Base-by-base conservation (phyloP, 345 rosid species). In the Brassica juncea region DNA sequence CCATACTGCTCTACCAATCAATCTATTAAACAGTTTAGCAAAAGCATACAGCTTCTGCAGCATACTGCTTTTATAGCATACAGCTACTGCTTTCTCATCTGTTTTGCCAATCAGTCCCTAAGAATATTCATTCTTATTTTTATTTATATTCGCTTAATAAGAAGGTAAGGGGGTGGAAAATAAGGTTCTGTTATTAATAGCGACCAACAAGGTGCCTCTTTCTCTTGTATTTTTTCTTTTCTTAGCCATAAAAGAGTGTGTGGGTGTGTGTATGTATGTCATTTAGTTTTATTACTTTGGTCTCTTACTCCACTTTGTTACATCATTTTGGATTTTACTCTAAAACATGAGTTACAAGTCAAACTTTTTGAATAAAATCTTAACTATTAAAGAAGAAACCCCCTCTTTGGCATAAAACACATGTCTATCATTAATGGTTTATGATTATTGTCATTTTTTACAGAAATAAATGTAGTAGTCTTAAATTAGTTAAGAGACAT, bases 371-470 rank as follows among this genome's bases (percentile, higher is more conserved):
- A 54, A 74, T 23, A 1, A 23, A 65, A 65, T 65, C 71, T 6
- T 7, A 19, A 65, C 35, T 21, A 49, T 21, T 32, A 64, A 31
- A 52, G 15, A 15, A 15, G 52, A 75, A 27, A 19, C 61, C 7
- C 7, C 12, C 21, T 15, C 79, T 58, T 58, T 75, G 67, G 67
- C 73, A 27, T 66, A 58, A 11, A 67, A 6, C 73, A 28, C 61
- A 76, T 68, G 80, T 5, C 61, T 68, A 68, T 6, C 69, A 60
- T 6, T 31, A 35, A 68, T 68, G 32, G 15, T 28, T 74, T 19
- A 19, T 19, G 19, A 19, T 19, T 19, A 19, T 0, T 19, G 19
- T 19, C 19, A 19, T 19, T 19, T 19, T 19, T 19, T 19, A 19
- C 19, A 19, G 19, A 19, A 19, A 19, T 0, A 0, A 19, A 19